Base-by-base conservation (phyloP, 768 basidiomycete species). In the Suillus occidentalis region DNA sequence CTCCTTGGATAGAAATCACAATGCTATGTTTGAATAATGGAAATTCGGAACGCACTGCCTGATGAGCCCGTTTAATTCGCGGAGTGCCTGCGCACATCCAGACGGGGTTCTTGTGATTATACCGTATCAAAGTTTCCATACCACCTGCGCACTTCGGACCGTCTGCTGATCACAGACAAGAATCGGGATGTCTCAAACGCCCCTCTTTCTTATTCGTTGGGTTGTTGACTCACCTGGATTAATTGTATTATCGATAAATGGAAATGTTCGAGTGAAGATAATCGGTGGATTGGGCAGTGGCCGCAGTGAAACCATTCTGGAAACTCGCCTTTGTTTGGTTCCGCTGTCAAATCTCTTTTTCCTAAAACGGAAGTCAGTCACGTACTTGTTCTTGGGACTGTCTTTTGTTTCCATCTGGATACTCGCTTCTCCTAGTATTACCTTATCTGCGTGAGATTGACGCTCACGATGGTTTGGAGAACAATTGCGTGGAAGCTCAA, bases 1-100 rank as follows among this genome's bases (percentile, higher is more conserved):
- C 39, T 84, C 84, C 58, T 63, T 9, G 20, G 14, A 22, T 31
- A 18, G 16, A 55, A 16, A 57, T 60, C 12, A 10, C 50, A 0
- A 28, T 16, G 8, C 42, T 3, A 22, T 9, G 31, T 20, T 14
- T 31, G 52, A 53, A 4, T 49, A 18, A 37, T 28, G 45, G 18
- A 31, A 53, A 53, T 40, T 52, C 62, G 28, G 60, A 66, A 63
- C 56, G 28, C 55, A 36, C n/a, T n/a, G n/a, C 53, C 58, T 62
- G 16, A 18, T 68, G 85, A 83, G 80, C 83, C 40, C 83, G 84
- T 6, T 76, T 75, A 69, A 62, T 81, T 40, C 81, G 80, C 13
- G 68, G 69, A 8, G 65, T 65, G 40, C 69, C 70, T 12, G 65
- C 72, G 28, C 65, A 72, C 22, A 18, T 58, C 49, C 64, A 78